Conservation (phyloP, 768 basidiomycete species). For the Tricholoma furcatifolium region DNA sequence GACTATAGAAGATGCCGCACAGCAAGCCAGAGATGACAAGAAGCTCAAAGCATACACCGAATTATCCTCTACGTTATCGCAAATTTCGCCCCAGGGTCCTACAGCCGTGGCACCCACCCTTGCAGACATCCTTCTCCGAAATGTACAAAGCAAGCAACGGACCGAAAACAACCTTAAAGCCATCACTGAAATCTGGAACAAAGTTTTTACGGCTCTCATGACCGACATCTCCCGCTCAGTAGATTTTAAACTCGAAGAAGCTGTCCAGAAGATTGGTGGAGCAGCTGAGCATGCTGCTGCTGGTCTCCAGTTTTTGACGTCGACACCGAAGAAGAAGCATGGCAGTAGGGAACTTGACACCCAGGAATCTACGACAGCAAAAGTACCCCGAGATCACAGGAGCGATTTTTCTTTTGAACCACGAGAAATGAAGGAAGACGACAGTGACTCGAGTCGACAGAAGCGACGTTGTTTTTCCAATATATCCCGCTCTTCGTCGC, state of each 20-base stretch:
- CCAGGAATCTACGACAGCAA: constrained; percentile 1
- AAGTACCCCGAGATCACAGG: background rate
- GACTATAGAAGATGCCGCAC: constrained; percentile 40
- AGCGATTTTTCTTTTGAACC: background rate
- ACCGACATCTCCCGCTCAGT: constrained; percentile 40
- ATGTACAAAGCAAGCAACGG: constrained; percentile 41
- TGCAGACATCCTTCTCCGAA: constrained; percentile 40
- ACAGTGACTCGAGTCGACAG: constrained; percentile 11
- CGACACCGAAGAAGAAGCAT: background rate
- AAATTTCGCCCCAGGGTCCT: constrained; percentile 40
- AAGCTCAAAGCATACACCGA: constrained; percentile 50
- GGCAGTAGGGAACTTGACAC: background rate
- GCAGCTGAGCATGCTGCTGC: constrained; percentile 15
- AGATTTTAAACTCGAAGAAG: constrained; percentile 29
- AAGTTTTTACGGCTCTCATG: constrained; percentile 41
- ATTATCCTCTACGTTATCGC: constrained; percentile 46
- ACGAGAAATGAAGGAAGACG: constrained; percentile 1
- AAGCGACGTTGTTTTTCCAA: constrained; percentile 26
- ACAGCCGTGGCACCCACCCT: constrained; percentile 44
- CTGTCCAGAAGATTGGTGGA: constrained; percentile 27
- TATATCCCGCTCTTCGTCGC: constrained; percentile 3
- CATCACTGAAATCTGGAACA: constrained; percentile 46
- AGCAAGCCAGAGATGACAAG: constrained; percentile 42
- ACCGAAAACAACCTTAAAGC: constrained; percentile 37
- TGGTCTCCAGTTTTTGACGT: background rate